Conservation (phyloP, 2,329 filamentous ascomycete genomes). For the Phialocephala subalpina region DNA sequence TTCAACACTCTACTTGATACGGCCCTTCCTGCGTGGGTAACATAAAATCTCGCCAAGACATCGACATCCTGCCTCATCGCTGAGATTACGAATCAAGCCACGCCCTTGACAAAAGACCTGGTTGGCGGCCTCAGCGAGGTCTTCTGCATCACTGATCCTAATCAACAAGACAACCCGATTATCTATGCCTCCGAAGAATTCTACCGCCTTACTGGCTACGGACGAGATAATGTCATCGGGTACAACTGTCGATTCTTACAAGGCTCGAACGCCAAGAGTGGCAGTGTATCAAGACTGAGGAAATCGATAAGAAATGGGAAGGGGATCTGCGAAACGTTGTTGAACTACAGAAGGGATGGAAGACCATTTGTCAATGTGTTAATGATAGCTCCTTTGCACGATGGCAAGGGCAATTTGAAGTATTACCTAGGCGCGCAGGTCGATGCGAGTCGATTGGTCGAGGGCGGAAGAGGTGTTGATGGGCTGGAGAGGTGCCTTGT, state of each 20-base stretch:
- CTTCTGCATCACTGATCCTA: constrained; percentile 27
- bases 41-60: constrained; percentile 53
- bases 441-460: constrained; percentile 23
- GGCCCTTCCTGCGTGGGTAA: constrained; percentile 75
- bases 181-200: constrained; percentile 94
- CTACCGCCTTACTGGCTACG: constrained; percentile 89
- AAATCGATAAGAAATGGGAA: constrained; percentile 15
- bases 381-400: constrained; percentile 25
- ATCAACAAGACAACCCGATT: constrained; percentile 63
- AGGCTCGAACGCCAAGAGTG: constrained; percentile 81
- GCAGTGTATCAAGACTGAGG: constrained; percentile 56
- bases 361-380: constrained; percentile 28
- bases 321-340: constrained; percentile 25
- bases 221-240: constrained; percentile 83
- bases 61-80: constrained; percentile 14
- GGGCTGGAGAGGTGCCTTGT: constrained; percentile 22
- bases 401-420: constrained; percentile 24
- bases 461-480: constrained; percentile 26
- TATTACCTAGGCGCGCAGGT: constrained; percentile 31
- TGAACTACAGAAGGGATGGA: constrained; percentile 29
- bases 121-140: constrained; percentile 26
- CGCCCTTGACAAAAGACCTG: constrained; percentile 16
- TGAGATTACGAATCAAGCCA: constrained; percentile 23
- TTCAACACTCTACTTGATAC: constrained; percentile 69
- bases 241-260: constrained; percentile 93